Base-by-base conservation (phyloP, 2,329 filamentous ascomycete genomes). In the Neocatenulostroma microsporum region DNA sequence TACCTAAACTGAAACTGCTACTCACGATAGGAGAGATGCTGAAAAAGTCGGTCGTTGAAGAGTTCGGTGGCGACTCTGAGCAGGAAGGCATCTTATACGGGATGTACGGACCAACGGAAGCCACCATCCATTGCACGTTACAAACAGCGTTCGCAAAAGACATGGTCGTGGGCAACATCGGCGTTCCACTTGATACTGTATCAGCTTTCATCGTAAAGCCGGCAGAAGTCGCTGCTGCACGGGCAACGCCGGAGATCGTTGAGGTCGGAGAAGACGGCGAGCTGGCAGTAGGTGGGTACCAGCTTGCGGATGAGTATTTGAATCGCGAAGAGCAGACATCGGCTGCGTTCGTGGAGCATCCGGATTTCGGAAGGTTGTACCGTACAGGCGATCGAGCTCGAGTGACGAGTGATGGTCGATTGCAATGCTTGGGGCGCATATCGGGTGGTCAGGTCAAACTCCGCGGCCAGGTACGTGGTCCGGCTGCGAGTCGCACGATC, bases 21-120 rank as follows among this genome's bases (percentile, higher is more conserved):
- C 63, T 95, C 17, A 94, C 87, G 0, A 94, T 94, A 48, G 88
- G 88, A 5, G 88, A 95, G 60, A 94, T 94, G 87, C 72, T 95
- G 23, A 94, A 83, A 3, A 68, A 72, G 27, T 73, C 76, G 7
- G 80, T 95, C 2, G 70, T 94, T 15, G 65, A 75, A 23, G 85
- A 93, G 54, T 95, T 91, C 66, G 86, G 85, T 5, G 76, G 76
- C 2, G 63, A 67, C 8, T 53, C 59, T 0, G 54, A 54, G 1
- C 62, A 61, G 6, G 56, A 66, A 2, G 80, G 82, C 47, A 78
- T 94, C 28, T 68, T 95, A 1, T 88, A 85, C 73, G 88, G 80
- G 21, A 94, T 94, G 86, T 95, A 95, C 55, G 88, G 88, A 0
- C 88, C 88, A 2, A 95, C 88, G 0, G 88, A 95, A 62, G 85